Percentiles rank a stretch among this genome's conserved stretches.
Conservation (phyloP, 2,329 filamentous ascomycete genomes). For the Gliomastix tumulicola region DNA sequence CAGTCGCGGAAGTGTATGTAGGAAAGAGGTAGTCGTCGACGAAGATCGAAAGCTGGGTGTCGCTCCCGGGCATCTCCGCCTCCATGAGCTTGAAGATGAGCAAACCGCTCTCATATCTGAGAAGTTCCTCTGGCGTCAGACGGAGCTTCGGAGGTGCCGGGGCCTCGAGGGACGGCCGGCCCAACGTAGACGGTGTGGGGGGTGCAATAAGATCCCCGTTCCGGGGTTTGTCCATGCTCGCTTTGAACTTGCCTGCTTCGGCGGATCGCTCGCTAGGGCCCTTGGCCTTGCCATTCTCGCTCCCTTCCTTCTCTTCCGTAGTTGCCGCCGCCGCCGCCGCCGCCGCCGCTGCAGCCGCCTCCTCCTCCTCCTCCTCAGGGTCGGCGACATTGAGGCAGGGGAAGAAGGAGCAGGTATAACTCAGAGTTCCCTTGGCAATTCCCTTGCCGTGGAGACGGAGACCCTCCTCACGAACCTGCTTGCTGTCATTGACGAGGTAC, state of each 20-base stretch:
- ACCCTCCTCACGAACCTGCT: slow-evolving; percentile 57
- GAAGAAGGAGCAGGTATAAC: slow-evolving; percentile 83
- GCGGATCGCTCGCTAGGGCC: slow-evolving; percentile 9
- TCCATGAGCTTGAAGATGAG: slow-evolving; percentile 93
- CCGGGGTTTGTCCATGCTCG: slow-evolving; percentile 22
- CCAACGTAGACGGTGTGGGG: slow-evolving; percentile 24
- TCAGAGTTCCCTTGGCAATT: slow-evolving; percentile 69
- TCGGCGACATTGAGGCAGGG: slow-evolving; percentile 83
- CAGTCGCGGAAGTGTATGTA: slow-evolving; percentile 74
- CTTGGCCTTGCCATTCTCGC: slow-evolving; percentile 2
- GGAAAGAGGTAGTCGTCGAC: slow-evolving; percentile 95
- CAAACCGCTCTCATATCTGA: slow-evolving; percentile 83
- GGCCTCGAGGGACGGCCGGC: slow-evolving; percentile 38
- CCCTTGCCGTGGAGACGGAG: slow-evolving; percentile 69
- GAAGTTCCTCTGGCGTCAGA: slow-evolving; percentile 71
- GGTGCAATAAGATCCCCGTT: slow-evolving; percentile 2
- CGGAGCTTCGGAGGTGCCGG: slow-evolving; percentile 74
- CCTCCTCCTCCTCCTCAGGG: slow-evolving; percentile 74
- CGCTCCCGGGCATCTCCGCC: slow-evolving; percentile 69
- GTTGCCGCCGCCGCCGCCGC: slow-evolving; percentile 16
- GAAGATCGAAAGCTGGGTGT: slow-evolving; percentile 76
- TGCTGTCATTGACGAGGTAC: slow-evolving; percentile 72
- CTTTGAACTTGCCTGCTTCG: slow-evolving; percentile 36
- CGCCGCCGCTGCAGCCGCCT: slow-evolving; percentile 33
- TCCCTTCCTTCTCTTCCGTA: slow-evolving; percentile 4